Evolutionary conservation across 495 filamentous ascomycete species (phyloP), one percentile per base, ranked within the genome.

Genomic region (Trichoderma asperelloides): DNA sequence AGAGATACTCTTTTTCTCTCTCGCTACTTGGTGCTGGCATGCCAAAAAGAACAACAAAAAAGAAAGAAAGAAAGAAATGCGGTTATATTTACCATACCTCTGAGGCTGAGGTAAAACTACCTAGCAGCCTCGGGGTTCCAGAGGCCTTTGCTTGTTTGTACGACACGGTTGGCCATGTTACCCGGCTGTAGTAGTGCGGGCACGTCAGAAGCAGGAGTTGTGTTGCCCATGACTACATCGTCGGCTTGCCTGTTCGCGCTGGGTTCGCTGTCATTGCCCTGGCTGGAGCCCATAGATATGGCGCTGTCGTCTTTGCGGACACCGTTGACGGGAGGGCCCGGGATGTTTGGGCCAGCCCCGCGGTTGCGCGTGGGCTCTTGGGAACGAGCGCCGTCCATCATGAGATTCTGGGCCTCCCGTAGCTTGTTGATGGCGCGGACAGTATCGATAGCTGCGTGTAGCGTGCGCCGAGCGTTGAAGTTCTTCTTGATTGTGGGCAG

Each of bases 351-450:
- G 21, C 23, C 43, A 18, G 47, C 40, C 37, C 27, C 51, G 12
- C 65, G 65, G 30, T 69, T 73, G 28, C 70, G 70, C 11, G 27
- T 67, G 1, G 80, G 79, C 67, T 82, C 80, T 16, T 70, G 70
- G 47, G 75, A 79, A 51, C 71, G 73, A 21, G 45, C 67, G 15
- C 80, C 81, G 66, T 96, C 92, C 93, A 96, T 96, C 74, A 92
- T 86, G 8, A 78, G 82, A 1, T 85, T 84, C 62, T 91, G 89
- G 16, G 90, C 92, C 70, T 96, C 95, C 64, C 94, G 82, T 55
- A 98, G 78, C 79, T 98, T 97, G 75, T 97, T 97, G 74, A 98
- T 97, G 0, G 95, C 95, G n/a, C 96, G 85, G 60, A 98, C 93
- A 0, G 96, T 97, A 76, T 98, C 95, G 75, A 98, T 98, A 33